These are phyloP conservation scores for Adansonia digitata DNA, from an alignment of 345 rosid species.

Conservation along the genomic window DNA sequence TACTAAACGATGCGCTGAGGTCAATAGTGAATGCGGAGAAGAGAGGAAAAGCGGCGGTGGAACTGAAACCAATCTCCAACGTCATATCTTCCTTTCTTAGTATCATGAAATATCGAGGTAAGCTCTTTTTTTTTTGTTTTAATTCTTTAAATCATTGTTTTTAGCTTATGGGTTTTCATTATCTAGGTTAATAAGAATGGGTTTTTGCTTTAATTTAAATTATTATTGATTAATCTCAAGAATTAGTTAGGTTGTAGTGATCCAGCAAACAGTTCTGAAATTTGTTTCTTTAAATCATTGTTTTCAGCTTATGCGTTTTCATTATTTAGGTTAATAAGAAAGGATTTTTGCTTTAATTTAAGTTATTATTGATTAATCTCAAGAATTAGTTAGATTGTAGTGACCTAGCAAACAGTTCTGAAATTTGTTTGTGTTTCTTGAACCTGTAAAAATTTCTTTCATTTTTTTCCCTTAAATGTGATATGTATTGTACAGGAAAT, in stretches of 20 bases:
- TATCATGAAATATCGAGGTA: slow-evolving; percentile 85
- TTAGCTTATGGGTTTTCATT: neutral
- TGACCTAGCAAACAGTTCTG: neutral
- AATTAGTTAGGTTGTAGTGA: neutral
- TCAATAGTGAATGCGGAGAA: slow-evolving; percentile 83
- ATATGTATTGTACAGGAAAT: neutral
- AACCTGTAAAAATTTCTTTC: neutral
- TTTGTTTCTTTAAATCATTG: neutral
- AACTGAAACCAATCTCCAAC: slow-evolving; percentile 72
- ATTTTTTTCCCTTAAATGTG: neutral
- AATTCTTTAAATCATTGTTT: neutral
- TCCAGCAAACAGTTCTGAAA: no score
- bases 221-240: neutral
- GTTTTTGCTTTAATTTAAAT: neutral
- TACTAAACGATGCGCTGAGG: slow-evolving; percentile 82
- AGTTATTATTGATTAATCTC: neutral
- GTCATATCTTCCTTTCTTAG: slow-evolving; percentile 83
- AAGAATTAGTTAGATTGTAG: neutral
- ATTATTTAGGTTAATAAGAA: neutral
- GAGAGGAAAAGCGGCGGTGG: slow-evolving; percentile 72
- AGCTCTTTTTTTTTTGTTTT: neutral
- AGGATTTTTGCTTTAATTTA: neutral
- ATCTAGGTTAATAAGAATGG: neutral
- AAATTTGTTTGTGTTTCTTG: neutral
- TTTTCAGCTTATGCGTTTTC: neutral